These are phyloP conservation scores for Neoarthrinium moseri DNA, from an alignment of 2,329 filamentous ascomycete genomes.

Conservation along the genomic window DNA sequence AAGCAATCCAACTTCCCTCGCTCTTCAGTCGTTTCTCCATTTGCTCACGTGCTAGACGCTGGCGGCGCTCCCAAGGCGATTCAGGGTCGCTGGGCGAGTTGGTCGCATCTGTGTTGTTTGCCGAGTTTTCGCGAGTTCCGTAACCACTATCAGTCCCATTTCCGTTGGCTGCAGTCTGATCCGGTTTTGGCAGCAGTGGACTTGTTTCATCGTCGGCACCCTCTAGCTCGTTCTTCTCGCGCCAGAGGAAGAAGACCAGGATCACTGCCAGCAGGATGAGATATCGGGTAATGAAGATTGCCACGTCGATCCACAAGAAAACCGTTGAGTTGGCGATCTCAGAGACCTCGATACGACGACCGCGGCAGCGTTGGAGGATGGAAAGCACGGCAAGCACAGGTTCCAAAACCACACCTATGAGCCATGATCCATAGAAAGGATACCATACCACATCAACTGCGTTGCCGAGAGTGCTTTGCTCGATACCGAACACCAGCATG, in stretches of 20 bases:
- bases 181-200: slow-evolving; percentile 50
- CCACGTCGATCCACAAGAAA: slow-evolving; percentile 27
- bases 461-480: slow-evolving; percentile 54
- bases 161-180: slow-evolving; percentile 24
- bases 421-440: slow-evolving; percentile 62
- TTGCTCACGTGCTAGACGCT: slow-evolving; percentile 53
- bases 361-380: slow-evolving; percentile 20
- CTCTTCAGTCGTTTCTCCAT: slow-evolving; percentile 70
- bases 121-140: slow-evolving; percentile 43
- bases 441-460: slow-evolving; percentile 55
- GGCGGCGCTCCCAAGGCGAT: slow-evolving; percentile 51
- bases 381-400: slow-evolving; percentile 40
- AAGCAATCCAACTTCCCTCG: slow-evolving; percentile 74
- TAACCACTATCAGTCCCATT: slow-evolving; percentile 35
- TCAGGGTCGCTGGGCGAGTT: slow-evolving; percentile 41
- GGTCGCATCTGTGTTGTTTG: slow-evolving; percentile 27
- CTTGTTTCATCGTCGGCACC: slow-evolving; percentile 54
- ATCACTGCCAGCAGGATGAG: slow-evolving; percentile 26
- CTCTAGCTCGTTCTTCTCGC: slow-evolving; percentile 17
- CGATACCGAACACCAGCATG: slow-evolving; percentile 61
- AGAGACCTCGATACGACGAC: slow-evolving; percentile 2
- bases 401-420: slow-evolving; percentile 58
- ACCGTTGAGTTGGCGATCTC: slow-evolving; percentile 7
- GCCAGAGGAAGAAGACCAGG: slow-evolving; percentile 24
- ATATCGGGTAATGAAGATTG: slow-evolving; percentile 30